phyloP scores from a whole-genome alignment of 495 filamentous ascomycete genomes.

The Aspergillus affinis region DNA sequence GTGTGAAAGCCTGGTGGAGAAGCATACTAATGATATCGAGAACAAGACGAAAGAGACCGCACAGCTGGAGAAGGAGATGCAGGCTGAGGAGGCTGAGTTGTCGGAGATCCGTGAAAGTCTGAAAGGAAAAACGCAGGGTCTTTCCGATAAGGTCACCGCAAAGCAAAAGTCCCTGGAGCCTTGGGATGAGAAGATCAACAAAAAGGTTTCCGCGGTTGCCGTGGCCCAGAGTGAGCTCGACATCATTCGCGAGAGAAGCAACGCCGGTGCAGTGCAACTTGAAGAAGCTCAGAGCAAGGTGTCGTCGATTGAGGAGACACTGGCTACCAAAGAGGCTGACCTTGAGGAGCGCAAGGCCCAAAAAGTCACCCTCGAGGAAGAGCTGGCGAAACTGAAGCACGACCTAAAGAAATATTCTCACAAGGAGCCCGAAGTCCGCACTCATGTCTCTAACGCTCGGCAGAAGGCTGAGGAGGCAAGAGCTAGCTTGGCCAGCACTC shows the following conservation, averaged over 20 bases:
- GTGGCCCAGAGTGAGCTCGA: constrained; percentile 92
- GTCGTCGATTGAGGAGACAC: constrained; percentile 63
- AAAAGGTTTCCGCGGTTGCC: constrained; percentile 89
- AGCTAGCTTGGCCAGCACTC: constrained; percentile 80
- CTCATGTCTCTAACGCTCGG: constrained; percentile 79
- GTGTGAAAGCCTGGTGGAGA: constrained; percentile 72
- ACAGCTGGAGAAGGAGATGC: constrained; percentile 70
- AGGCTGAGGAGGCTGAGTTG: constrained; percentile 78
- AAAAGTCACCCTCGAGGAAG: constrained; percentile 69
- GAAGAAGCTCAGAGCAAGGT: constrained; percentile 85
- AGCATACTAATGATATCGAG: constrained; percentile 74
- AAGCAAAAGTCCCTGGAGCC: constrained; percentile 96
- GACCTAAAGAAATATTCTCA: constrained; percentile 69
- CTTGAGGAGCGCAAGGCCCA: constrained; percentile 73
- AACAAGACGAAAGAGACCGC: constrained; percentile 68
- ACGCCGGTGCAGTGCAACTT: constrained; percentile 77
- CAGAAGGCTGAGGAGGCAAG: constrained; percentile 95
- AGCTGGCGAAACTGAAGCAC: constrained; percentile 65
- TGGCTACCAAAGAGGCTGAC: constrained; percentile 68
- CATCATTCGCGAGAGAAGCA: constrained; percentile 84
- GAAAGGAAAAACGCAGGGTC: constrained; percentile 91
- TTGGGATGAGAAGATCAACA: constrained; percentile 94
- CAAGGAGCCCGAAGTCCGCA: constrained; percentile 76
- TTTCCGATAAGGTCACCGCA: constrained; percentile 85
- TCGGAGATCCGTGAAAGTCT: constrained; percentile 74